phyloP scores from a whole-genome alignment of 2,329 filamentous ascomycete genomes.

The Stemphylium beticola region DNA sequence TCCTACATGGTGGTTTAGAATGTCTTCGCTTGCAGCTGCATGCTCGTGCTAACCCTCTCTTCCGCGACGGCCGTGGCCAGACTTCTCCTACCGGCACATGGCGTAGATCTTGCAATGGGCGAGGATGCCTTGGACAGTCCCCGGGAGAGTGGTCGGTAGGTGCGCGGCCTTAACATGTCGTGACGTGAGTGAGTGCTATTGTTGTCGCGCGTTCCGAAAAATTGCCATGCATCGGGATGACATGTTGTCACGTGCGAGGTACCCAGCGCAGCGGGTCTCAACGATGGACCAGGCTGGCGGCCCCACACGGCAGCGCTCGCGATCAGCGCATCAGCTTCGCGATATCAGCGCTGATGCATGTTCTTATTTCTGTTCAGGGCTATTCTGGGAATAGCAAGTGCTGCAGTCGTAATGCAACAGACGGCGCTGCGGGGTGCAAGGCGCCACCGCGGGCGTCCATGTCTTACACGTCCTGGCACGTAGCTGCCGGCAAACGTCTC shows the following conservation, averaged over 20 bases:
- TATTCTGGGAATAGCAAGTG: background rate
- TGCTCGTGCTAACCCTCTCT: slow-evolving; percentile 39
- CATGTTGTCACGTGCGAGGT: slow-evolving; percentile 12
- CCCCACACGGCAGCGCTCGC: slow-evolving; percentile 9
- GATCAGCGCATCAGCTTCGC: slow-evolving; percentile 7
- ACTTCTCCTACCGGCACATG: slow-evolving; percentile 32
- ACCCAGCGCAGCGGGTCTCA: slow-evolving; percentile 5
- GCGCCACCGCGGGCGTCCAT: slow-evolving; percentile 8
- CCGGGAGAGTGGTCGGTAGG: slow-evolving; percentile 38
- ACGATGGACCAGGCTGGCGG: slow-evolving; percentile 4
- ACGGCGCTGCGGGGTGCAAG: slow-evolving; percentile 10
- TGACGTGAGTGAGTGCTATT: slow-evolving; percentile 6
- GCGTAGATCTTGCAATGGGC: slow-evolving; percentile 21
- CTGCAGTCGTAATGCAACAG: background rate
- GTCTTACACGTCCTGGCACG: slow-evolving; percentile 8
- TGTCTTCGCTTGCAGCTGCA: slow-evolving; percentile 6
- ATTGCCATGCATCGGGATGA: slow-evolving; percentile 13
- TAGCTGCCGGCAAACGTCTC: background rate
- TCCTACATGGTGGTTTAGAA: slow-evolving; percentile 60
- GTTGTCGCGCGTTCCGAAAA: slow-evolving; percentile 15
- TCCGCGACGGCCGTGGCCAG: slow-evolving; percentile 43
- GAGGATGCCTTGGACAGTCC: slow-evolving; percentile 29
- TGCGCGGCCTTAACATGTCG: slow-evolving; percentile 42
- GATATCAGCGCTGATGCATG: background rate
- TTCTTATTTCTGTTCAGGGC: background rate